Conservation (phyloP, 345 rosid species). For the Brassica cretica region DNA sequence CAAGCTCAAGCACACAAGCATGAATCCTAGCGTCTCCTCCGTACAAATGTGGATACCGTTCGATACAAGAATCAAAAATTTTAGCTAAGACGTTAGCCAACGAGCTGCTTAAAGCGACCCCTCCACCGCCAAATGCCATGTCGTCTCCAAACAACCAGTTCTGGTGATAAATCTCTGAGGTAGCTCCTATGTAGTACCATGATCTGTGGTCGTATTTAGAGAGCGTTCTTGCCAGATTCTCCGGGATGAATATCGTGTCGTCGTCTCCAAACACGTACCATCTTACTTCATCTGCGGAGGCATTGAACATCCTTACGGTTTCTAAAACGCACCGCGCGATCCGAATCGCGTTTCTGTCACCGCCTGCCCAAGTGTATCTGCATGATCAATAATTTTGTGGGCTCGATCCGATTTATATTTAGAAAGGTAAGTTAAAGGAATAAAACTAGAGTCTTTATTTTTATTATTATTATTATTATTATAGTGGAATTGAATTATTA, state of each 20-base stretch:
- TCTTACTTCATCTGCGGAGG: constrained; percentile 46
- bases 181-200: constrained; percentile 79
- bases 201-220: constrained; percentile 73
- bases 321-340: constrained; percentile 69
- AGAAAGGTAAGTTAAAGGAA: background rate
- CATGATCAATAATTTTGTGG: background rate
- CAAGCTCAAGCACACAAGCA: constrained; percentile 81
- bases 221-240: constrained; percentile 69
- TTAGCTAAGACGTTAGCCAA: constrained; percentile 69
- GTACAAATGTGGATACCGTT: constrained; percentile 77
- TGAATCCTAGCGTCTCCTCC: constrained; percentile 76
- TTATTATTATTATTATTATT: background rate
- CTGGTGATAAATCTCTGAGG: constrained; percentile 67
- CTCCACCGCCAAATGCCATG: constrained; percentile 87
- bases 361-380: constrained; percentile 55
- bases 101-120: constrained; percentile 74
- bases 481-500: background rate
- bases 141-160: constrained; percentile 56
- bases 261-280: constrained; percentile 94
- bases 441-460: background rate
- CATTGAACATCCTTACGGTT: constrained; percentile 40
- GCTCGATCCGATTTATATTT: background rate
- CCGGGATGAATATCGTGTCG: constrained; percentile 67
- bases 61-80: constrained; percentile 73
- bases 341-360: constrained; percentile 71